phyloP scores from a whole-genome alignment of 495 filamentous ascomycete species.

The Amphirosellinia nigrospora region DNA sequence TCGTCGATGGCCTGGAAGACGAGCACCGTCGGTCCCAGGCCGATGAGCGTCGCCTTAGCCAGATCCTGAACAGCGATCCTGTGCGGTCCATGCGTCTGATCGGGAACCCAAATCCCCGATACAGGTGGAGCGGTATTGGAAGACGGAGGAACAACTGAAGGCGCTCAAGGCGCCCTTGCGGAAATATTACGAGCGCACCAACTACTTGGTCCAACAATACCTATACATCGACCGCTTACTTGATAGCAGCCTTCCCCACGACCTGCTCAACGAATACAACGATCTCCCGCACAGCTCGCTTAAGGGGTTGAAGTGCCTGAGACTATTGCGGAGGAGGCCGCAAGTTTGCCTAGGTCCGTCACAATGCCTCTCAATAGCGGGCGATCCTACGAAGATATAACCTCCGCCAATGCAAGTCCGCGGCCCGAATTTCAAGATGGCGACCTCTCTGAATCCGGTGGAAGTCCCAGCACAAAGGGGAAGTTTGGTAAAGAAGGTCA shows the following conservation, averaged over 20 bases:
- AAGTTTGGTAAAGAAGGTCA: conserved; percentile 56
- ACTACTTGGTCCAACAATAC: conserved; percentile 83
- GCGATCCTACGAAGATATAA: conserved; percentile 6
- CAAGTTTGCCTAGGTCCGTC: conserved; percentile 28
- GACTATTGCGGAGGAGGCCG: conserved; percentile 60
- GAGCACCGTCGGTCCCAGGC: conserved; percentile 41
- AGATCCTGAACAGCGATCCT: conserved; percentile 67
- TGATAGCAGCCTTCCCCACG: conserved; percentile 84
- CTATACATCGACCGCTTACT: conserved; percentile 90
- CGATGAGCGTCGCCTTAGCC: conserved; percentile 58
- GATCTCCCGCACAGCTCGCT: conserved; percentile 50
- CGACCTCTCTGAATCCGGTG: conserved; percentile 28
- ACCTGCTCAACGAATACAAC: conserved; percentile 86
- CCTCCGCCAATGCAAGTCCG: conserved; percentile 27
- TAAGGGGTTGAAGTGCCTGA: conserved; percentile 58
- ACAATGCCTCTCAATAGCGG: neutral
- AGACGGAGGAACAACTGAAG: conserved; percentile 68
- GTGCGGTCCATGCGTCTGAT: conserved; percentile 81
- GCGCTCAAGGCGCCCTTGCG: conserved; percentile 72
- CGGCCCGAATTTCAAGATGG: conserved; percentile 28
- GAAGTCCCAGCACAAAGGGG: conserved; percentile 22
- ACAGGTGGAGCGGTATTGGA: conserved; percentile 77
- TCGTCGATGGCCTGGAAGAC: conserved; percentile 36
- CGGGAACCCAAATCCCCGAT: conserved; percentile 75
- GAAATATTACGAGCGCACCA: conserved; percentile 83